These are phyloP conservation scores for Cyberlindnera saturnus DNA, from an alignment of 805 yeast genomes.

Conservation along the genomic window DNA sequence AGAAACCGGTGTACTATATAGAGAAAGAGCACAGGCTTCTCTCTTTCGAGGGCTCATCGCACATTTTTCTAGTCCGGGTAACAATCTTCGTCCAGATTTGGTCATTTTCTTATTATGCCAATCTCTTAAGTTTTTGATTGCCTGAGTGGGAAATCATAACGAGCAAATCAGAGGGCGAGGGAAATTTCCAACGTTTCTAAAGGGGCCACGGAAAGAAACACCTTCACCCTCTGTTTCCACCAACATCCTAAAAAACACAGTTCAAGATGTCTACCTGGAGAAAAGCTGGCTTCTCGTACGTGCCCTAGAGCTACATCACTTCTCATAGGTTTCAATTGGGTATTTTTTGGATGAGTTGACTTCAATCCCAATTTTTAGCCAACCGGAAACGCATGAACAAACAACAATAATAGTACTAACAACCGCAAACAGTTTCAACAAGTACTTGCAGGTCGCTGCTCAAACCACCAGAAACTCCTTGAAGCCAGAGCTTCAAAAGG, in stretches of 20 bases:
- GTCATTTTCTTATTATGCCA: not conserved
- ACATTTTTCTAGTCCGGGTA: not conserved
- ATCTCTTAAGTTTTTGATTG: not conserved
- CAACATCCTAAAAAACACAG: not conserved
- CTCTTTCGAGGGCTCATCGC: constrained; percentile 5
- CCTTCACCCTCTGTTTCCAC: not conserved
- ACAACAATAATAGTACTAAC: not conserved
- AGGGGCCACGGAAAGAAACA: not conserved
- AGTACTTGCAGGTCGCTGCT: constrained; percentile 87
- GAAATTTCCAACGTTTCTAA: not conserved
- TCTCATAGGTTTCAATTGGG: constrained; percentile 13
- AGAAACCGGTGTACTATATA: not conserved
- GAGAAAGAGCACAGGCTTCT: not conserved
- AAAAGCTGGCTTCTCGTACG: constrained; percentile 61
- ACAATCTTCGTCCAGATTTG: not conserved
- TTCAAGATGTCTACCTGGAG: constrained; percentile 51
- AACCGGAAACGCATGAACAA: no score
- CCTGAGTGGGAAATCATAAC: constrained; percentile 16
- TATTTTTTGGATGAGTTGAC: no score
- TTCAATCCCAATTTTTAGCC: constrained; percentile 29
- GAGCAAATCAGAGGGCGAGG: not conserved
- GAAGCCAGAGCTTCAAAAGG: constrained; percentile 77
- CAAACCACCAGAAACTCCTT: constrained; percentile 81
- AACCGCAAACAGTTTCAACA: constrained; percentile 52
- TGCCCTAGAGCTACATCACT: constrained; percentile 7